Percentiles rank a stretch among this genome's conserved stretches.
Evolutionary conservation across 1,284 basidiomycete genomes (phyloP).

Genomic region (Ceratobasidium theobromae): DNA sequence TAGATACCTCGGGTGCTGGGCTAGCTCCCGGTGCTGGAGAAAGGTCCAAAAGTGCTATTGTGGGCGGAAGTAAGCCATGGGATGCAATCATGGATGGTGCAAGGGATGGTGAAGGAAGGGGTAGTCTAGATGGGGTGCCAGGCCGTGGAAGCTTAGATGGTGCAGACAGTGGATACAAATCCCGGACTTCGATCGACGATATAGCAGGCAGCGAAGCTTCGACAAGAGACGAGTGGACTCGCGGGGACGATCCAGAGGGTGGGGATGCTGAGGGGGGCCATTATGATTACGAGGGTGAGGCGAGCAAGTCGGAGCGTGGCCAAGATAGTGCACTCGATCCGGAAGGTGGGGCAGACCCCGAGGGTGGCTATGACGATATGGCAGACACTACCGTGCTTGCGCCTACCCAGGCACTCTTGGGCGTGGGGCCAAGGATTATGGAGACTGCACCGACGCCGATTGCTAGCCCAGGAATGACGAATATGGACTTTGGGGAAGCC

Average conservation of each 20-base stretch:
- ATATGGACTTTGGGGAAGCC: conserved; percentile 4
- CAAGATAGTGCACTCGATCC: conserved; percentile 13
- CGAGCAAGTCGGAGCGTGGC: neutral
- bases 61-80: neutral
- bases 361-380: conserved; percentile 27
- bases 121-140: neutral
- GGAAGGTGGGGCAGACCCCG: conserved; percentile 29
- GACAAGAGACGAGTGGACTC: conserved; percentile 2
- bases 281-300: neutral
- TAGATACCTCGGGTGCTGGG: conserved; percentile 1
- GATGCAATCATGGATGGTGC: neutral
- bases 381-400: conserved; percentile 20
- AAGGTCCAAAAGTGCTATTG: conserved; percentile 9
- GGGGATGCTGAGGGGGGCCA: conserved; percentile 7
- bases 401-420: neutral
- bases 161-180: conserved; percentile 25
- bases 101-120: neutral
- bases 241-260: conserved; percentile 12
- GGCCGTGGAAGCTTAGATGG: conserved; percentile 28
- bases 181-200: conserved; percentile 10
- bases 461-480: conserved; percentile 1
- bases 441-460: conserved; percentile 22
- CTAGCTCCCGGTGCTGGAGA: neutral
- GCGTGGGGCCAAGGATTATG: conserved; percentile 22
- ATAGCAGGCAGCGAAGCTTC: neutral